A percentile compares a stretch with the other conserved stretches of the same genome.
phyloP scores from a whole-genome alignment of 2,329 filamentous ascomycete genomes.

The Orbilia ellipsospora region DNA sequence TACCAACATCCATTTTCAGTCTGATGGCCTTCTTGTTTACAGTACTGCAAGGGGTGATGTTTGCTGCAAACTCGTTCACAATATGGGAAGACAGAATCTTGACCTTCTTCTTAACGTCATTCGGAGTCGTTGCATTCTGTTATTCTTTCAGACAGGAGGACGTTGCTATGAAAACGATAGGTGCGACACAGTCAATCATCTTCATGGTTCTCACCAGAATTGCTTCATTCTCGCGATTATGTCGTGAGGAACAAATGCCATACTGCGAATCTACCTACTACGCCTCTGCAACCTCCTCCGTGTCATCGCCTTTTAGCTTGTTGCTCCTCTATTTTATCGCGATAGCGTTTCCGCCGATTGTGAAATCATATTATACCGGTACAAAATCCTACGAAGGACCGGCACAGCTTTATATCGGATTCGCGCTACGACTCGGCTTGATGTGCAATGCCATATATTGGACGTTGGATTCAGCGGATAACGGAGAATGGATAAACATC shows the following conservation, averaged over 20 bases:
- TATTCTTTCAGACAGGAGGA: conserved; percentile 79
- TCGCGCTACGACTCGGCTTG: conserved; percentile 79
- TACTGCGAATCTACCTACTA: conserved; percentile 97
- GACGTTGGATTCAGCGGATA: conserved; percentile 88
- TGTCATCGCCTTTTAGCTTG: conserved; percentile 90
- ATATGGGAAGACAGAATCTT: conserved; percentile 98
- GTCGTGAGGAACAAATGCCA: conserved; percentile 98
- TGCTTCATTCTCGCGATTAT: conserved; percentile 88
- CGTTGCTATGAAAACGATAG: conserved; percentile 76
- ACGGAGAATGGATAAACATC: conserved; percentile 78
- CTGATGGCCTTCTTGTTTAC: conserved; percentile 85
- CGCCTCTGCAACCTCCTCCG: conserved; percentile 88
- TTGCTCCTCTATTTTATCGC: conserved; percentile 80
- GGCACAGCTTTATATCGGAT: conserved; percentile 83
- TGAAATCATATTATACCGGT: conserved; percentile 82
- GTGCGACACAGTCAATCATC: conserved; percentile 83
- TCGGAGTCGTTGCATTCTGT: conserved; percentile 79
- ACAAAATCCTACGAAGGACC: conserved; percentile 89
- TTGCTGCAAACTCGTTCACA: conserved; percentile 97
- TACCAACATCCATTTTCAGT: conserved; percentile 86
- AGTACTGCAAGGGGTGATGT: conserved; percentile 87
- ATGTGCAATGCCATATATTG: conserved; percentile 83
- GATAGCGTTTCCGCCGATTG: conserved; percentile 75
- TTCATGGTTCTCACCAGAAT: conserved; percentile 83
- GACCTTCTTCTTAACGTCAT: conserved; percentile 88